Evolutionary conservation across 2,329 filamentous ascomycete species (phyloP).

Genomic region (Ascosphaera pollenicola): DNA sequence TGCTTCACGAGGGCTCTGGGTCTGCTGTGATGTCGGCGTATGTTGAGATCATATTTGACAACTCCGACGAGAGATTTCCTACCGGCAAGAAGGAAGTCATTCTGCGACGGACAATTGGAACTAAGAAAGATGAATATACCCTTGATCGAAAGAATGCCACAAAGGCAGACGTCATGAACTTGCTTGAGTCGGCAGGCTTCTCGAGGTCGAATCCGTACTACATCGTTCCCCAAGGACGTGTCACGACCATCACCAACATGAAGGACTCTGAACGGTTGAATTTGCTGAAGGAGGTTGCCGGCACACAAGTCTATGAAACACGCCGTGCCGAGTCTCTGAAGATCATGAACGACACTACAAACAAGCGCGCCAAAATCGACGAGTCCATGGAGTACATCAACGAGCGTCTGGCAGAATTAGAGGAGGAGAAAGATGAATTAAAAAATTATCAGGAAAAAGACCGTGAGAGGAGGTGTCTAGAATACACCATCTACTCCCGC

Average conservation of each 20-base stretch:
- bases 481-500: constrained; percentile 84
- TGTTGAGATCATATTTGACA: constrained; percentile 98
- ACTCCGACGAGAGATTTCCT: constrained; percentile 84
- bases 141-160: constrained; percentile 93
- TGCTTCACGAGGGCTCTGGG: constrained; percentile 94
- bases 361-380: constrained; percentile 86
- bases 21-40: constrained; percentile 99
- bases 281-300: constrained; percentile 90
- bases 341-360: constrained; percentile 92
- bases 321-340: constrained; percentile 78
- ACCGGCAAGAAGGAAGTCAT: constrained; percentile 81
- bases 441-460: constrained; percentile 90
- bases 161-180: constrained; percentile 81
- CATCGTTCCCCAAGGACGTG: constrained; percentile 91
- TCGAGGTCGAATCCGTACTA: constrained; percentile 97
- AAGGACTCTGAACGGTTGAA: constrained; percentile 82
- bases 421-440: constrained; percentile 93
- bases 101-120: constrained; percentile 77
- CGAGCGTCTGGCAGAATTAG: constrained; percentile 66
- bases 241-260: constrained; percentile 95
- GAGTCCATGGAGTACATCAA: constrained; percentile 81
- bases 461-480: constrained; percentile 68
- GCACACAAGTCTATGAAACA: constrained; percentile 90
- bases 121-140: constrained; percentile 98
- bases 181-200: constrained; percentile 89